phyloP scores from a whole-genome alignment of 805 yeast genomes.

The Jamesozyma lodderae region DNA sequence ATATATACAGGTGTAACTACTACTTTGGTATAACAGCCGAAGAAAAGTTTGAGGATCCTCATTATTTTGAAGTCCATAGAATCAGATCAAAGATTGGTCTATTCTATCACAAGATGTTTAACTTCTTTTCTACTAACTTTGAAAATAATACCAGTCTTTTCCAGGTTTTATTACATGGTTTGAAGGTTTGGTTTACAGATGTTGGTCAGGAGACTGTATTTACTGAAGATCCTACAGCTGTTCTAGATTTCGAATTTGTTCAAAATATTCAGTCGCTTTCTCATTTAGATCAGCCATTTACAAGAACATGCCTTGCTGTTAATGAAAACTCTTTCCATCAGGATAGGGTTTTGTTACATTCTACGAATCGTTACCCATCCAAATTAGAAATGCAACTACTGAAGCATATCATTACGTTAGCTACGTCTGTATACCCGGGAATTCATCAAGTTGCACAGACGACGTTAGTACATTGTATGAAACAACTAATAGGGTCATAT shows the following conservation, averaged over 20 bases:
- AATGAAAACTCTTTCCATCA: constrained; percentile 66
- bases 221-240: constrained; percentile 44
- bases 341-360: constrained; percentile 60
- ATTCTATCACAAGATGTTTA: constrained; percentile 49
- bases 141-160: constrained; percentile 59
- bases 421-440: constrained; percentile 62
- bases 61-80: constrained; percentile 48
- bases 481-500: constrained; percentile 59
- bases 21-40: constrained; percentile 49
- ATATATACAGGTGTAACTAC: constrained; percentile 55
- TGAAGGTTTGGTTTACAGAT: constrained; percentile 72
- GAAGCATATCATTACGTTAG: constrained; percentile 51
- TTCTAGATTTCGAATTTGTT: constrained; percentile 46
- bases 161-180: constrained; percentile 51
- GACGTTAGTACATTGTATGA: constrained; percentile 58
- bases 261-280: constrained; percentile 54
- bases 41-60: constrained; percentile 35
- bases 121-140: constrained; percentile 38
- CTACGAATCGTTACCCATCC: constrained; percentile 65
- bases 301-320: constrained; percentile 70
- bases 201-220: constrained; percentile 65
- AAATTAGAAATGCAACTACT: constrained; percentile 54
- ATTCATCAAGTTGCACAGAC: constrained; percentile 64
- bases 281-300: constrained; percentile 56
- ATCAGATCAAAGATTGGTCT: constrained; percentile 52